Evolutionary conservation across 495 filamentous ascomycete species (phyloP), one percentile per base, ranked within the genome.

Genomic region (Poronia punctata): DNA sequence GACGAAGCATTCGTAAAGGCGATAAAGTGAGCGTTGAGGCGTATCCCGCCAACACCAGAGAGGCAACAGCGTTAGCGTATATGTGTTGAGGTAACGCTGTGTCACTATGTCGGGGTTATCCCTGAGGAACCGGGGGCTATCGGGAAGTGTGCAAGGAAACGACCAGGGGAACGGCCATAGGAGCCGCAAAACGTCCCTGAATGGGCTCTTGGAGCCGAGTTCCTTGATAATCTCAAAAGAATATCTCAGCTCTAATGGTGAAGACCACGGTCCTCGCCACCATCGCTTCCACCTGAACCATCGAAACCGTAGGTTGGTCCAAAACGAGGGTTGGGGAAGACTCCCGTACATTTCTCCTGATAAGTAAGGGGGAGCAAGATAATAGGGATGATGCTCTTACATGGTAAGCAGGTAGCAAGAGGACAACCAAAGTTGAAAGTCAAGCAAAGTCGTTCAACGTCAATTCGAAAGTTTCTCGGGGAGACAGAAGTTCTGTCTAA

Each of bases 21-120:
- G 61, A 44, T 68, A 70, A 7, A 67, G 25, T 2, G 57, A 60
- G 10, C 65, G 55, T 3, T 66, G 42, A 1, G 60, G 61, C 0
- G 65, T 70, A 28, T 68, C 63, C 5, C 61, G 50, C 40, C 46
- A 42, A 14, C 54, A 46, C 53, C 58, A 67, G 26, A 68, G 40
- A 0, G 64, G 62, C n/a, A 66, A 54, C 8, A 32, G 36, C 9
- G 44, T 49, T 10, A 62, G 46, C n/a, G 60, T 54, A 21, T 48
- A 33, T 16, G 58, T 39, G 25, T 57, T 56, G 7, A 36, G 40
- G n/a, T 50, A 50, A 25, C 45, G 45, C 1, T 30, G 29, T 21
- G 14, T 8, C 10, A 52, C 29, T 5, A 42, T 36, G 11, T 38
- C 21, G 3, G 45, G 46, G 7, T 47, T 17, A 7, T 24, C 21